phyloP scores from a whole-genome alignment of 2,329 filamentous ascomycete genomes.

The Capronia americana region DNA sequence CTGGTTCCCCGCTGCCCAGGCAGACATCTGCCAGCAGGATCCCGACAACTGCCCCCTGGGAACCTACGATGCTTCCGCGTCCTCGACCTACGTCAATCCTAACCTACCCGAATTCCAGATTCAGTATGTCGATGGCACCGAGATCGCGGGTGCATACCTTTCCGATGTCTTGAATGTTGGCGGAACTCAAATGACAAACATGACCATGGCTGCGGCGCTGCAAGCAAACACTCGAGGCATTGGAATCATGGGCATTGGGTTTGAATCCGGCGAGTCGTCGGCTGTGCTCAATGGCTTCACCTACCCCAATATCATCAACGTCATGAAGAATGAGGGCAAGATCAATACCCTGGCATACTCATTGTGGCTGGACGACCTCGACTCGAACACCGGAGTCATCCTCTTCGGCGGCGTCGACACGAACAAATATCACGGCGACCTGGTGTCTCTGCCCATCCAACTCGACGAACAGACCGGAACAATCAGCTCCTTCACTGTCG shows the following conservation, averaged over 20 bases:
- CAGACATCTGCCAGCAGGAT: constrained; percentile 37
- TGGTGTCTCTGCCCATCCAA: constrained; percentile 66
- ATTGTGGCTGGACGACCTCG: constrained; percentile 54
- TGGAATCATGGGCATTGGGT: constrained; percentile 52
- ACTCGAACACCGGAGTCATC: constrained; percentile 71
- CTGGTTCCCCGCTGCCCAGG: constrained; percentile 57
- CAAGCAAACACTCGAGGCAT: constrained; percentile 36
- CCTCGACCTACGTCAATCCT: constrained; percentile 37
- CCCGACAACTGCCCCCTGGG: constrained; percentile 32
- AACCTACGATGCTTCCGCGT: constrained; percentile 38
- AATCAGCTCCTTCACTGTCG: constrained; percentile 53
- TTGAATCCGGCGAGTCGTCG: constrained; percentile 40
- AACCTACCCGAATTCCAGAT: constrained; percentile 44
- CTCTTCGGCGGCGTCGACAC: constrained; percentile 83
- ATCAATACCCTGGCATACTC: constrained; percentile 56
- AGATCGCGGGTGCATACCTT: constrained; percentile 47
- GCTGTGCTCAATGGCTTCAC: constrained; percentile 41
- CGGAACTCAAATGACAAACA: constrained; percentile 43
- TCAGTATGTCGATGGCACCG: constrained; percentile 48
- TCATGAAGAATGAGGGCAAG: constrained; percentile 64
- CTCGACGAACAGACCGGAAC: constrained; percentile 59
- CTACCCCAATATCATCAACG: constrained; percentile 68
- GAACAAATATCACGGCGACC: constrained; percentile 70
- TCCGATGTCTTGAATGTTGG: constrained; percentile 47
- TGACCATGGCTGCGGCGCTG: constrained; percentile 48